Evolutionary conservation across 2,329 filamentous ascomycete genomes (phyloP).

Genomic region (Passalora sequoiae): DNA sequence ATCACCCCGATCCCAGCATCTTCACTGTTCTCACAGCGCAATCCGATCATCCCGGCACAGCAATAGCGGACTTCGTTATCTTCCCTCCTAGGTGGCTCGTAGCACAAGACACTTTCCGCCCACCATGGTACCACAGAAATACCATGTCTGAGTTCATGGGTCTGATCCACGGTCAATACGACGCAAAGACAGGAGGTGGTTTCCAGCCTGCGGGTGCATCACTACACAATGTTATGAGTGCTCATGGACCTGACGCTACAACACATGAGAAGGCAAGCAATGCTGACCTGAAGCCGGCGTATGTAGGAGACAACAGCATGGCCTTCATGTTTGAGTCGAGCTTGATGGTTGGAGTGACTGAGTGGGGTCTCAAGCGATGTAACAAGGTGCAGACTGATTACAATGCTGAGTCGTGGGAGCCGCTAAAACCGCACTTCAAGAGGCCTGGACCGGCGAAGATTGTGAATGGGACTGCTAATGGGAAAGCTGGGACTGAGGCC

Average conservation of each 20-base stretch:
- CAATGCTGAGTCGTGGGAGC: constrained; percentile 74
- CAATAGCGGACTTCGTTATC: constrained; percentile 65
- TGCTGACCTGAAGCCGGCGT: constrained; percentile 50
- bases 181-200: constrained; percentile 53
- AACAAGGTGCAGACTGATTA: constrained; percentile 68
- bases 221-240: constrained; percentile 43
- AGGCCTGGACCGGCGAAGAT: constrained; percentile 20
- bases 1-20: constrained; percentile 63
- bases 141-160: constrained; percentile 64
- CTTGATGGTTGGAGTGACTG: constrained; percentile 65
- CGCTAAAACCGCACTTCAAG: constrained; percentile 44
- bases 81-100: constrained; percentile 69
- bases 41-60: constrained; percentile 50
- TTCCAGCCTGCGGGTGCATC: constrained; percentile 58
- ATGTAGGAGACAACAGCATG: constrained; percentile 58
- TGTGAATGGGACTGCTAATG: constrained; percentile 6
- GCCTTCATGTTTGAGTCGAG: constrained; percentile 67
- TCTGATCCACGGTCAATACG: constrained; percentile 54
- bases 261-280: constrained; percentile 54
- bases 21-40: constrained; percentile 63
- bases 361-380: constrained; percentile 67
- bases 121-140: constrained; percentile 68
- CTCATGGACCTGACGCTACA: constrained; percentile 53
- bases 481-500: constrained; percentile 11
- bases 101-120: constrained; percentile 63